These are phyloP conservation scores for Biancaea sappan DNA, from an alignment of 306 rosid genomes.

Conservation along the genomic window DNA sequence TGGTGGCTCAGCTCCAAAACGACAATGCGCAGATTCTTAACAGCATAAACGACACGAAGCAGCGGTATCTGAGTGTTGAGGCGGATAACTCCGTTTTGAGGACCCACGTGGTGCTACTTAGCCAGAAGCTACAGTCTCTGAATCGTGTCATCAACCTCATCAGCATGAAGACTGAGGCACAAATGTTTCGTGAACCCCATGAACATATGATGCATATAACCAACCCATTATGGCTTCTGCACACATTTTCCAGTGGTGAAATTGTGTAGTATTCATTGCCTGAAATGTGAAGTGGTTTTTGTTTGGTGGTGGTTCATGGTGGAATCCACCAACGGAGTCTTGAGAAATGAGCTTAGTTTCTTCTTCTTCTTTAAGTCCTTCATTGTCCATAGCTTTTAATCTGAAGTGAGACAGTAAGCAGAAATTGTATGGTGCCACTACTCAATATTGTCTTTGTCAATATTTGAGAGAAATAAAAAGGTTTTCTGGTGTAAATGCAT, in stretches of 20 bases:
- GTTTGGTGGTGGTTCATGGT: too few species aligned
- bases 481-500: too few species aligned
- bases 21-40: conserved; percentile 54
- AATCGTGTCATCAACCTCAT: conserved; percentile 56
- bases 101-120: conserved; percentile 69
- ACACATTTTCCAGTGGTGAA: conserved; percentile 62
- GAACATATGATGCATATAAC: conserved; percentile 51
- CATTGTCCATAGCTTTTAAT: too few species aligned
- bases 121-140: conserved; percentile 65
- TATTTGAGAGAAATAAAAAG: too few species aligned
- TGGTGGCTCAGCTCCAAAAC: conserved; percentile 42
- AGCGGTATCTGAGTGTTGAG: conserved; percentile 51
- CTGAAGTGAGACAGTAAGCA: too few species aligned
- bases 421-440: too few species aligned
- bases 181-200: conserved; percentile 50
- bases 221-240: conserved; percentile 78
- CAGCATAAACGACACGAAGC: conserved; percentile 48
- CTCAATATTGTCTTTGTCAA: too few species aligned
- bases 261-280: too few species aligned
- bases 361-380: too few species aligned
- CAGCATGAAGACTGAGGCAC: conserved; percentile 34
- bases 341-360: too few species aligned
- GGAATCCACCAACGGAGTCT: too few species aligned
- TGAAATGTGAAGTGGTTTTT: too few species aligned
- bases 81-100: conserved; percentile 61